Conservation (phyloP, 106 monocot genomes). For the Phalaenopsis equestris region DNA sequence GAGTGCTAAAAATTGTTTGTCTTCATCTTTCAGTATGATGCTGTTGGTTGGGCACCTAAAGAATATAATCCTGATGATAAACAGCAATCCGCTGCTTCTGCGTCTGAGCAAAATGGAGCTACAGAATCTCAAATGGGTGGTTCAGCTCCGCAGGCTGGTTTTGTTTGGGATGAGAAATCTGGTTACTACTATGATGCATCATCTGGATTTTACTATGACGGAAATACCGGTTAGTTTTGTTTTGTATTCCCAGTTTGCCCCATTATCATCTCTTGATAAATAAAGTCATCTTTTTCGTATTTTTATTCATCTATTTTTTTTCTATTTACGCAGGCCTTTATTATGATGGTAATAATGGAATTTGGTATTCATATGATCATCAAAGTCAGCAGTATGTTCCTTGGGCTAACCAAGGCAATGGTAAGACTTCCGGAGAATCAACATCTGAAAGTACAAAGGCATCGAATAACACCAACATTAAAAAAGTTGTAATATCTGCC, state of each 20-base stretch:
- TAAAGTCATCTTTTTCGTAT: not conserved
- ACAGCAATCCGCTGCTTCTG: slow-evolving; percentile 27
- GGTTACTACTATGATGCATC: slow-evolving; percentile 99
- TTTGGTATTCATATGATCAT: slow-evolving; percentile 91
- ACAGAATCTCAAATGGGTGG: slow-evolving; percentile 26
- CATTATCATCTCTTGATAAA: not conserved
- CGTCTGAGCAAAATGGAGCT: slow-evolving; percentile 31
- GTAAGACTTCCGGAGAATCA: slow-evolving; percentile 38
- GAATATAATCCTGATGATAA: slow-evolving; percentile 92
- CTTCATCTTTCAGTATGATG: slow-evolving; percentile 68
- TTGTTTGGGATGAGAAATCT: slow-evolving; percentile 99
- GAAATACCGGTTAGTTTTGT: slow-evolving; percentile 65
- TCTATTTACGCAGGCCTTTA: slow-evolving; percentile 63
- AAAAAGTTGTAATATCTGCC: slow-evolving; percentile 88
- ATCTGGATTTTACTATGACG: slow-evolving; percentile 99
- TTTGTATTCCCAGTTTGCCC: not conserved
- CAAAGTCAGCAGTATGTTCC: slow-evolving; percentile 89
- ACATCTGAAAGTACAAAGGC: slow-evolving; percentile 39
- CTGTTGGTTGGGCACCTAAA: slow-evolving; percentile 94
- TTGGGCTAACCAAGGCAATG: slow-evolving; percentile 63
- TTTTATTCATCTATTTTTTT: not conserved
- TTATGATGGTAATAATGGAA: slow-evolving; percentile 88
- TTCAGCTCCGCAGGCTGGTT: slow-evolving; percentile 76
- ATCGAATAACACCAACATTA: slow-evolving; percentile 42
- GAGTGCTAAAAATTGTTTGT: not conserved